Evolutionary conservation across 352 stramenopile species (phyloP).

Genomic region (Phytophthora meadii): DNA sequence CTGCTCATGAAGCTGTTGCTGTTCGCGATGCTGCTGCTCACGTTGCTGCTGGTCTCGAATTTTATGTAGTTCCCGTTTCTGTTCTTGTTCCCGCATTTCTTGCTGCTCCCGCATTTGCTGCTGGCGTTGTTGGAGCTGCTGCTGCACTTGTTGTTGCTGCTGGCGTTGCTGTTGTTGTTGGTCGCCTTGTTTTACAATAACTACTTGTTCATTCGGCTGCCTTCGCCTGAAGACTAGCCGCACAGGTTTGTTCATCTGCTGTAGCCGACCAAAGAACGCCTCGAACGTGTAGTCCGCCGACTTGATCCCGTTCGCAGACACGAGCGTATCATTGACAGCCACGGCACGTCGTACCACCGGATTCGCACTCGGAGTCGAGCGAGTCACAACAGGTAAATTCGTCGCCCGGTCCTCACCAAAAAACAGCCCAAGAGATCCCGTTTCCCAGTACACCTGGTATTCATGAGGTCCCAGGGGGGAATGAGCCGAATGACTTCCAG

Average conservation of each 20-base stretch:
- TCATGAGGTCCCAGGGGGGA: conserved; percentile 40
- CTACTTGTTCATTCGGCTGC: conserved; percentile 37
- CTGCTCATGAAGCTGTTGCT: neutral
- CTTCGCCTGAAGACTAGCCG: conserved; percentile 71
- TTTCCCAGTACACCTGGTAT: conserved; percentile 86
- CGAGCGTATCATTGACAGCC: conserved; percentile 75
- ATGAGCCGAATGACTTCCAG: conserved; percentile 5
- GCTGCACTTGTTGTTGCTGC: conserved; percentile 32
- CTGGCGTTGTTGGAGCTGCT: conserved; percentile 34
- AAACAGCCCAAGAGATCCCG: conserved; percentile 80
- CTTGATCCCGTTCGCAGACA: conserved; percentile 78
- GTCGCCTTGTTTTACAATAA: conserved; percentile 44
- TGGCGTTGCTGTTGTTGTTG: conserved; percentile 34
- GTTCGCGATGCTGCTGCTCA: conserved; percentile 23
- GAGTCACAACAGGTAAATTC: conserved; percentile 80
- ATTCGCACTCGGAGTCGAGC: conserved; percentile 72
- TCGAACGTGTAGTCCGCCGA: conserved; percentile 82
- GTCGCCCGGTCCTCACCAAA: conserved; percentile 81
- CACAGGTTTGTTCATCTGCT: conserved; percentile 89
- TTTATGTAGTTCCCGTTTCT: conserved; percentile 27
- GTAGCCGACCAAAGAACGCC: conserved; percentile 79
- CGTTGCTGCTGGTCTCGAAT: conserved; percentile 27
- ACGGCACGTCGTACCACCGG: conserved; percentile 76
- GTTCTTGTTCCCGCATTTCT: conserved; percentile 28
- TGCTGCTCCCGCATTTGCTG: conserved; percentile 31